Evolutionary conservation across 192 early-diverging fungal species (phyloP).

Genomic region (Umbelopsis sp.): DNA sequence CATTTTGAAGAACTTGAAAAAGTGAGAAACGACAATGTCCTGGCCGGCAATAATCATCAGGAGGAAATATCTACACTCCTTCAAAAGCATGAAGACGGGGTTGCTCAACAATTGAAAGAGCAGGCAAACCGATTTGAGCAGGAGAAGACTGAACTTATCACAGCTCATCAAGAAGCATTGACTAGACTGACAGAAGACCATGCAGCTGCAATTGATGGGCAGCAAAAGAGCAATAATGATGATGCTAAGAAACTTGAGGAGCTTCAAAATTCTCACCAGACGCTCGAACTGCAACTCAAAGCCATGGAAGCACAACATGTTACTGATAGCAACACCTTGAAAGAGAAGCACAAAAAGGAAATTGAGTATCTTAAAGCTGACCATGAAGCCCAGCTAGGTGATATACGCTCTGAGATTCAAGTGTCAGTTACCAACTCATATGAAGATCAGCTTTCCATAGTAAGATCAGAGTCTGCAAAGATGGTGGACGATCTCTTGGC

Average conservation of each 20-base stretch:
- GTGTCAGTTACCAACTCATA: neutral
- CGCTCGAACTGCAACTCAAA: neutral
- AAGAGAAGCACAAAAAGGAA: neutral
- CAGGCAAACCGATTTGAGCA: constrained; percentile 15
- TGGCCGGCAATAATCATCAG: neutral
- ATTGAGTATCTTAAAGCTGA: constrained; percentile 3
- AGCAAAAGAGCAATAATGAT: neutral
- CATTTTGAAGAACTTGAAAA: constrained; percentile 5
- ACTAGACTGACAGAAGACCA: neutral
- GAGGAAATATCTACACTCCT: constrained; percentile 17
- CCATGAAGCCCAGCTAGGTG: neutral
- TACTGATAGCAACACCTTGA: neutral
- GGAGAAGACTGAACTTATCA: constrained; percentile 4
- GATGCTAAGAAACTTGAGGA: neutral
- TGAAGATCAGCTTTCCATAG: neutral
- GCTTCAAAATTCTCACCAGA: neutral
- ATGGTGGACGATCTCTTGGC: neutral
- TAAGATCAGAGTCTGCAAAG: neutral
- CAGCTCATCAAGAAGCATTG: neutral
- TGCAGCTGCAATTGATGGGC: neutral
- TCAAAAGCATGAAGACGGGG: neutral
- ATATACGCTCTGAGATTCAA: constrained; percentile 6
- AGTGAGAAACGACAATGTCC: neutral
- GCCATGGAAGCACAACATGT: neutral
- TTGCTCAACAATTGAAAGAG: constrained; percentile 14